Percentiles rank a stretch among this genome's conserved stretches.
phyloP scores from a whole-genome alignment of 1,139 yeast species.

The Geotrichum klebahnii region DNA sequence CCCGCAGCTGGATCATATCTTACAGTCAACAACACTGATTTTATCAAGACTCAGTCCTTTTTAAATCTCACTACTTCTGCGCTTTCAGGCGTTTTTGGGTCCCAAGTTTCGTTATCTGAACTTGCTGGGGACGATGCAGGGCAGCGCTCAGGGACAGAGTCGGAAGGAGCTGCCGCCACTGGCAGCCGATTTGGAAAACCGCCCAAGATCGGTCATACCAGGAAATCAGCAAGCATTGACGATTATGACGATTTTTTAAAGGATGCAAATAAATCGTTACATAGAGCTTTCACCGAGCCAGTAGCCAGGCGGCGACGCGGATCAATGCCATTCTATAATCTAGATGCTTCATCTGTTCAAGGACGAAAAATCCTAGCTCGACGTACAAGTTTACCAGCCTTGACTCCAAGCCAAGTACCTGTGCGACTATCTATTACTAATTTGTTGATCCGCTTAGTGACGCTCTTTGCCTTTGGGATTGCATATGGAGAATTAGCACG shows the following conservation, averaged over 20 bases:
- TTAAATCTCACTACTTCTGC: conserved; percentile 34
- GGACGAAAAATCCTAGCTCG: background rate
- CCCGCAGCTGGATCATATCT: conserved; percentile 6
- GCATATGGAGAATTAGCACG: conserved; percentile 37
- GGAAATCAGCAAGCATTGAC: background rate
- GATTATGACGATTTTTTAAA: background rate
- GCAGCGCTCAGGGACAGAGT: background rate
- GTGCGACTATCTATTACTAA: conserved; percentile 27
- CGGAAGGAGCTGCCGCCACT: background rate
- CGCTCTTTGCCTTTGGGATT: conserved; percentile 36
- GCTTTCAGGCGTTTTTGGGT: conserved; percentile 39
- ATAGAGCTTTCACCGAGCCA: background rate
- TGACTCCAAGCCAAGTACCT: background rate
- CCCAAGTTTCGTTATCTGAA: conserved; percentile 39
- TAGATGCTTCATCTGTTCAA: no score
- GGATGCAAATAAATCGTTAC: conserved; percentile 2
- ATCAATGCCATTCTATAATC: conserved; percentile 7
- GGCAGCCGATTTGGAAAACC: background rate
- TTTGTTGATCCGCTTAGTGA: conserved; percentile 25
- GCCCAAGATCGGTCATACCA: background rate
- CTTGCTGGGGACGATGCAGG: conserved; percentile 34
- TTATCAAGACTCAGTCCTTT: conserved; percentile 24
- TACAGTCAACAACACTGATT: background rate
- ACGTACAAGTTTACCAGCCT: background rate
- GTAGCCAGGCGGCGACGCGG: background rate